Evolutionary conservation across 2,329 filamentous ascomycete genomes (phyloP).

Genomic region (Botrytis hyacinthi): DNA sequence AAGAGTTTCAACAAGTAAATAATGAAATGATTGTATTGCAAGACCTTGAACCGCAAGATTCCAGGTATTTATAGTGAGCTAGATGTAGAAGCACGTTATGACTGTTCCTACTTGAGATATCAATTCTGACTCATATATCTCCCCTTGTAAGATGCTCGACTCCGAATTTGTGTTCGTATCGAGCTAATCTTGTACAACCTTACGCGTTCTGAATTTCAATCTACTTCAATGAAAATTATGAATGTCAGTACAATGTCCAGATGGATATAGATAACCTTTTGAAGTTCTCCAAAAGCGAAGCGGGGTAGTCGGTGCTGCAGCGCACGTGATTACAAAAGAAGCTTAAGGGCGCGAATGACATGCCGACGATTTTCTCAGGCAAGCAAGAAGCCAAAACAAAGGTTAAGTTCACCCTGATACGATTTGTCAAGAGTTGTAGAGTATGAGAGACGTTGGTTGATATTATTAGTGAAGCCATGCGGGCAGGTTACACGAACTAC

Average conservation of each 20-base stretch:
- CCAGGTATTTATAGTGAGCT: background rate
- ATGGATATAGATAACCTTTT: background rate
- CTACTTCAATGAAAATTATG: too few species aligned
- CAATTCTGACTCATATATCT: conserved; percentile 6
- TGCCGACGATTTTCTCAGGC: background rate
- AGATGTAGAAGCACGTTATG: background rate
- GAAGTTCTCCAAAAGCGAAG: background rate
- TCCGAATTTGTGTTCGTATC: background rate
- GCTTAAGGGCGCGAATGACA: background rate
- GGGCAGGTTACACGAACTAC: background rate
- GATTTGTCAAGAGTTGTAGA: background rate
- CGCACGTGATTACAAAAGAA: background rate
- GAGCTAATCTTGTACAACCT: background rate
- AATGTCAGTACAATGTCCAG: background rate
- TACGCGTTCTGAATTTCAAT: background rate
- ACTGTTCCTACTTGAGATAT: background rate
- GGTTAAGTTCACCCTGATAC: background rate
- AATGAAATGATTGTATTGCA: background rate
- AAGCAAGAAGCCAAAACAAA: background rate
- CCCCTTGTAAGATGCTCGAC: background rate
- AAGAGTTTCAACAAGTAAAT: background rate
- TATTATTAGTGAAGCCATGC: background rate
- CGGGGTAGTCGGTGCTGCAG: background rate
- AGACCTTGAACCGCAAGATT: background rate
- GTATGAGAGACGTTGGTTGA: background rate